These are phyloP conservation scores for Hypoxylon sp. DNA, from an alignment of 2,329 filamentous ascomycete genomes.

Conservation along the genomic window DNA sequence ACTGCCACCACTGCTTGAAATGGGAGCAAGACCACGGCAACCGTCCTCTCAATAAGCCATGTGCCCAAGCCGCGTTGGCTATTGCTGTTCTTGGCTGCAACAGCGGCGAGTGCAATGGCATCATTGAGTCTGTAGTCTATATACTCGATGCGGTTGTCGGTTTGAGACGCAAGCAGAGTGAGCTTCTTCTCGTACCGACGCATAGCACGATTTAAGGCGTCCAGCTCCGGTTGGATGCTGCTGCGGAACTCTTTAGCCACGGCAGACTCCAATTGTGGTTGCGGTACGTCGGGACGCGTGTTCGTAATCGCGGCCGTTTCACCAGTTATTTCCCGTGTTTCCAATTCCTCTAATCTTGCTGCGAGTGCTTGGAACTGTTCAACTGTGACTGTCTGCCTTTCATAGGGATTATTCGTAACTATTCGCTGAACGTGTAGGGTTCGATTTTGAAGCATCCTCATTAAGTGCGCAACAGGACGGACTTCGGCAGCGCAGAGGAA, in stretches of 20 bases:
- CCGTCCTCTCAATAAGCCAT: conserved; percentile 55
- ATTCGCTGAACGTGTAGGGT: conserved; percentile 85
- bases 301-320: conserved; percentile 41
- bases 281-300: conserved; percentile 50
- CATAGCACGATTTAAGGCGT: conserved; percentile 88
- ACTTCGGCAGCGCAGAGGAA: conserved; percentile 91
- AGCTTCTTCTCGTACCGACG: conserved; percentile 92
- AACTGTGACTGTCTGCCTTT: conserved; percentile 53
- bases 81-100: conserved; percentile 69
- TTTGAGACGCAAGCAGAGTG: conserved; percentile 79
- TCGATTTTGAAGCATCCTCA: conserved; percentile 82
- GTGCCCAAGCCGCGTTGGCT: conserved; percentile 54
- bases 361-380: conserved; percentile 68
- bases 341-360: conserved; percentile 76
- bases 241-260: conserved; percentile 71
- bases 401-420: conserved; percentile 67
- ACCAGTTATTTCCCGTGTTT: conserved; percentile 65
- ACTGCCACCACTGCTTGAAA: conserved; percentile 57
- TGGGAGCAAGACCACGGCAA: conserved; percentile 57
- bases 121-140: conserved; percentile 81
- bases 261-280: conserved; percentile 54
- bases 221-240: conserved; percentile 81
- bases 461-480: conserved; percentile 82
- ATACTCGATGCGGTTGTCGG: conserved; percentile 78
- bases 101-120: conserved; percentile 82